Evolutionary conservation across 2,329 filamentous ascomycete genomes (phyloP).

Genomic region (Chrysoporthe puriensis): DNA sequence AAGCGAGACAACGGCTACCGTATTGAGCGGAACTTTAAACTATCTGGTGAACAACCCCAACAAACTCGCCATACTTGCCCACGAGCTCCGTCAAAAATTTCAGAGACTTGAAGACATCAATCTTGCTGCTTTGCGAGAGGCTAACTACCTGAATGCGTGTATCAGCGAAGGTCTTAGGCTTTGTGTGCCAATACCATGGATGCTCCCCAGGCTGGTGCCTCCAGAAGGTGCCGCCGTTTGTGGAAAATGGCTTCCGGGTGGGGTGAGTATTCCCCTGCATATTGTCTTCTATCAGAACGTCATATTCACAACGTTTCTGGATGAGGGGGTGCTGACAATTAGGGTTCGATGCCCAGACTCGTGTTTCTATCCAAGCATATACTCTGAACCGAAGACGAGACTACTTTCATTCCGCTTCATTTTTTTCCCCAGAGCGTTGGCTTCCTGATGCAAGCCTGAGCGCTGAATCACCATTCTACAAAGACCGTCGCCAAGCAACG

Average conservation of each 20-base stretch:
- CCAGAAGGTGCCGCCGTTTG: slow-evolving; percentile 34
- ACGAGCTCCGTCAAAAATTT: slow-evolving; percentile 44
- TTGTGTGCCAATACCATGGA: slow-evolving; percentile 10
- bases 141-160: slow-evolving; percentile 8
- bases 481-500: slow-evolving; percentile 39
- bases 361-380: slow-evolving; percentile 20
- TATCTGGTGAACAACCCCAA: slow-evolving; percentile 38
- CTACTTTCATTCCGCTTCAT: not conserved
- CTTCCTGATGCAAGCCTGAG: not conserved
- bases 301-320: not conserved
- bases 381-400: slow-evolving; percentile 8
- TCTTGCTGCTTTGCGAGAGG: not conserved
- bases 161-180: slow-evolving; percentile 16
- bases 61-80: slow-evolving; percentile 36
- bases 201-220: slow-evolving; percentile 30
- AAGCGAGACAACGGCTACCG: slow-evolving; percentile 40
- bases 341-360: not conserved
- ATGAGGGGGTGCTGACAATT: not conserved
- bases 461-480: slow-evolving; percentile 29
- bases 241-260: slow-evolving; percentile 17
- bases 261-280: not conserved
- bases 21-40: slow-evolving; percentile 34
- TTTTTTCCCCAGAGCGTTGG: slow-evolving; percentile 14
- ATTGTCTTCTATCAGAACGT: not conserved
- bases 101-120: slow-evolving; percentile 41